Conservation (phyloP, 345 rosid genomes). For the Hevea brasiliensis region DNA sequence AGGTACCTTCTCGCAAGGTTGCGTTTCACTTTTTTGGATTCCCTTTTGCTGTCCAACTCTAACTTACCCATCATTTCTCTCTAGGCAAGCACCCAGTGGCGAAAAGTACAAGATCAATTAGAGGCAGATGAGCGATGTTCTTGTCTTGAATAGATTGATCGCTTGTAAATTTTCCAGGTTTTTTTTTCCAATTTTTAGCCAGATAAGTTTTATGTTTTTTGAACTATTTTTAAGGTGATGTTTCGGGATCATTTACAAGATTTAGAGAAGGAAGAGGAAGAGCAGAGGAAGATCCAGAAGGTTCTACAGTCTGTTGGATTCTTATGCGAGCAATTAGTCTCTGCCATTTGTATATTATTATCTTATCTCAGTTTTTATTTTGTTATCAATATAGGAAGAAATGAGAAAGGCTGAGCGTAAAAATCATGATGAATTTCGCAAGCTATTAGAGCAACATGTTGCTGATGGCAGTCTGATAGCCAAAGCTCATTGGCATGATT, state of each 20-base stretch:
- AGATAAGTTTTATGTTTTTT: slow-evolving; percentile 1
- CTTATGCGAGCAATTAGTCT: not conserved
- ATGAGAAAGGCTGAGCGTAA: slow-evolving; percentile 83
- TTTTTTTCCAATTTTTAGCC: slow-evolving; percentile 3
- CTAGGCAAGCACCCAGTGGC: slow-evolving; percentile 93
- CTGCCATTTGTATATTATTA: not conserved
- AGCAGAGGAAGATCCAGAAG: slow-evolving; percentile 87
- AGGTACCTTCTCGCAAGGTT: slow-evolving; percentile 44
- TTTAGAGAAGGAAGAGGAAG: slow-evolving; percentile 90
- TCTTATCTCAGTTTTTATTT: slow-evolving; percentile 1
- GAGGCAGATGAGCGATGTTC: slow-evolving; percentile 92
- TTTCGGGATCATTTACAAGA: slow-evolving; percentile 76
- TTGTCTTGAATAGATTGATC: slow-evolving; percentile 84
- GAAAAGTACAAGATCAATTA: slow-evolving; percentile 89
- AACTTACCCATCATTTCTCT: slow-evolving; percentile 13
- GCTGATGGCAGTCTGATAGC: slow-evolving; percentile 69
- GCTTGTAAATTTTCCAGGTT: slow-evolving; percentile 87
- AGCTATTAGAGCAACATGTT: slow-evolving; percentile 78
- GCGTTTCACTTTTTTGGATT: slow-evolving; percentile 10
- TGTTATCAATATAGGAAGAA: slow-evolving; percentile 65
- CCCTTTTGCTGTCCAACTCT: slow-evolving; percentile 18
- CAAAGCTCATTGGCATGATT: slow-evolving; percentile 86
- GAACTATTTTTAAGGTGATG: slow-evolving; percentile 34
- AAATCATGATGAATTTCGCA: slow-evolving; percentile 94
- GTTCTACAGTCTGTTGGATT: slow-evolving; percentile 34